phyloP scores from a whole-genome alignment of 352 stramenopile species.

The Globisporangium okanoganense region DNA sequence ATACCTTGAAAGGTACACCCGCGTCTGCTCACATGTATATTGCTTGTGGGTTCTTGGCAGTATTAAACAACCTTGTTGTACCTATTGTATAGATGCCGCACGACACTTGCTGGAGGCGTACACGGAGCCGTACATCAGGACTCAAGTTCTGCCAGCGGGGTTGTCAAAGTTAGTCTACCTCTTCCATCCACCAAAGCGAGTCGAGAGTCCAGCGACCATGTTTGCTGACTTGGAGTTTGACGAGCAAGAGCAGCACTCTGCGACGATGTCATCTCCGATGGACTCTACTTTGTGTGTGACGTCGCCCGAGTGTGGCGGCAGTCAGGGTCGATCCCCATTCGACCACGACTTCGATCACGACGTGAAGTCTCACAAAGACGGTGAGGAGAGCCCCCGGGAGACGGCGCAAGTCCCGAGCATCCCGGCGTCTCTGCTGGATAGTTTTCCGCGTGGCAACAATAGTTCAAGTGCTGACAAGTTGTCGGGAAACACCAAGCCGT shows the following conservation, averaged over 20 bases:
- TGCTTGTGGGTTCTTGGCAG: constrained; percentile 32
- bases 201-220: constrained; percentile 43
- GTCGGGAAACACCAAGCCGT: too few species aligned
- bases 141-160: constrained; percentile 61
- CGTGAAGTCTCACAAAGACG: constrained; percentile 44
- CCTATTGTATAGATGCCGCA: constrained; percentile 67
- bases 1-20: constrained; percentile 81
- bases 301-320: constrained; percentile 67
- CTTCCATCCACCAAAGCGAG: constrained; percentile 56
- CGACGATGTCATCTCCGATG: constrained; percentile 47
- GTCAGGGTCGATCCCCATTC: constrained; percentile 62
- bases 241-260: too few species aligned
- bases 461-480: too few species aligned
- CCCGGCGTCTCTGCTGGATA: too few species aligned
- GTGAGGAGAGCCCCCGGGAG: constrained; percentile 49
- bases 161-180: constrained; percentile 74
- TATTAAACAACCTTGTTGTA: constrained; percentile 60
- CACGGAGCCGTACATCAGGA: constrained; percentile 73
- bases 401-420: too few species aligned
- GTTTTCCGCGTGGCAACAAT: too few species aligned
- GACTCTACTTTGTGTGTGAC: constrained; percentile 74
- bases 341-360: constrained; percentile 77
- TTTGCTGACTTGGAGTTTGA: constrained; percentile 39
- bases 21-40: constrained; percentile 21
- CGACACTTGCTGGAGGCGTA: constrained; percentile 75